Conservation (phyloP, 2,329 filamentous ascomycete species). For the Botrytis elliptica region DNA sequence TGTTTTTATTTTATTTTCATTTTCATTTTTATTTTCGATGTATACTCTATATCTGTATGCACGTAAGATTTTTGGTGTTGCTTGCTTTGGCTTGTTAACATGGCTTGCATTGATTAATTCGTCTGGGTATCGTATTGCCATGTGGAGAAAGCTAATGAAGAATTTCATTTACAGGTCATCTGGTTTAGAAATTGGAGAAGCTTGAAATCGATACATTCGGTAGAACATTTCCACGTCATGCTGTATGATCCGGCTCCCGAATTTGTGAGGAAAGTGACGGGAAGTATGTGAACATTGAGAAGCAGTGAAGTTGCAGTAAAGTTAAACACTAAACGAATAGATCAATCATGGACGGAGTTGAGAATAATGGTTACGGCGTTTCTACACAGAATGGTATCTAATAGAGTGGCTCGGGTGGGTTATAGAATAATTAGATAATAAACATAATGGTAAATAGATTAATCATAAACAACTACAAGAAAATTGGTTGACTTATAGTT, state of each 20-base stretch:
- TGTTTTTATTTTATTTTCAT: not conserved
- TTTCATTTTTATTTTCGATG: not conserved
- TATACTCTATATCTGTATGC: not conserved
- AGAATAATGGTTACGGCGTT: not conserved
- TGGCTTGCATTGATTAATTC: not conserved
- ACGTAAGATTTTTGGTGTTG: not conserved
- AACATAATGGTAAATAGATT: not conserved
- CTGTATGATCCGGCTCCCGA: slow-evolving; percentile 70
- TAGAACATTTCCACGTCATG: slow-evolving; percentile 97
- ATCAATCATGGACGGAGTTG: not conserved
- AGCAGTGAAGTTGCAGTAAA: not conserved
- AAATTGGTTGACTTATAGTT: not conserved
- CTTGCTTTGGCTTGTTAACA: not conserved
- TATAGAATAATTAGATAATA: not conserved
- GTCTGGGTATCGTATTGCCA: not conserved
- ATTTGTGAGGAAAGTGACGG: slow-evolving; percentile 71
- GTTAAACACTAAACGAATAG: not conserved
- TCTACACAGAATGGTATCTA: not conserved
- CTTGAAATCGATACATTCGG: slow-evolving; percentile 79
- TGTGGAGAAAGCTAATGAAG: not conserved
- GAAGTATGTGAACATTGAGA: slow-evolving; percentile 64
- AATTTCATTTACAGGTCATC: slow-evolving; percentile 48
- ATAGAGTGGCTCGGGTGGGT: not conserved
- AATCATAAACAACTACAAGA: not conserved
- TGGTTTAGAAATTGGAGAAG: slow-evolving; percentile 91